Base-by-base conservation (phyloP, 371 early-diverging fungal genomes). In the Mortierella polycephala region DNA sequence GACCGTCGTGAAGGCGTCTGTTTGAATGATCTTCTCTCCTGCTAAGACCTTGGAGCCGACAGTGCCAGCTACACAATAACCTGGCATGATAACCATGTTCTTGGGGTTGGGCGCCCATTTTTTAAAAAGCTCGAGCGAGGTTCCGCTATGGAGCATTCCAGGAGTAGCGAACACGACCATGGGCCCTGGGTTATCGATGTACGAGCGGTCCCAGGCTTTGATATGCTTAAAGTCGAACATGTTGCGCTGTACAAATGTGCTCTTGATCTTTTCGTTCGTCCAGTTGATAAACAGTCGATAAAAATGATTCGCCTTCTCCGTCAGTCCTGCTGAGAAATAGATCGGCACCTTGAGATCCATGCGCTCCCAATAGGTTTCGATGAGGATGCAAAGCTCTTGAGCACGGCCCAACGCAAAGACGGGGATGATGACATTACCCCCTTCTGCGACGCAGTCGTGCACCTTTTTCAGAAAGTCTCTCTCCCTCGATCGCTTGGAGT, bases 141-240 rank as follows among this genome's bases (percentile, higher is more conserved):
- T 90, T 18, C 96, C 96, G 14, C 88, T 85, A 76, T 95, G 92
- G 30, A 96, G 88, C 98, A 92, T 98, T 3, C 98, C 98, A 0
- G 99, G 99, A 0, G 97, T 93, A 7, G 99, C 96, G 87, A 99
- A 98, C 20, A 98, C 81, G 8, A 99, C 97, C 93, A 95, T 94
- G 0, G 98, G 96, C 0, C 94, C 96, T 0, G 92, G 87, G 16
- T 81, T 56, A 53, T 94, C 93, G 1, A 88, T 75, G 63, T 86
- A 90, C 13, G 85, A 82, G 7, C 91, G 90, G 50, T 93, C 87
- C 90, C 93, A 96, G 7, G 93, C 85, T 65, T 93, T 88, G 66
- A 98, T 96, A 74, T 96, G 92, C 79, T 95, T 95, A 80, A 96
- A 99, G 72, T 97, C 96, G 85, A 99, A 99, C 81, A 93, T 91